Evolutionary conservation across 73 alveolate genomes (phyloP).

Genomic region (Durusdinium trenchii): DNA sequence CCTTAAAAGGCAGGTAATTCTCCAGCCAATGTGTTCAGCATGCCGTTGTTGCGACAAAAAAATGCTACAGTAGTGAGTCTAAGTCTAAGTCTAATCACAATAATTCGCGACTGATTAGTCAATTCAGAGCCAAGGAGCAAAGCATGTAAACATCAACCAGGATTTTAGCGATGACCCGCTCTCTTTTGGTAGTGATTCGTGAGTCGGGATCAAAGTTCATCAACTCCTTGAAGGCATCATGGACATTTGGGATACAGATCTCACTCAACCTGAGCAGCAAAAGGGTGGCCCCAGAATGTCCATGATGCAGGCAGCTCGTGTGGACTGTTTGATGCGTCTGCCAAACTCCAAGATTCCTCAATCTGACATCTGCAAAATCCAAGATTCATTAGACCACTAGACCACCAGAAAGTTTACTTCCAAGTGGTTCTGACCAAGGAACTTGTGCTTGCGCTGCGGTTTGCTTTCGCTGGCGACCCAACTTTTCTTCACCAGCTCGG

Average conservation of each 20-base stretch:
- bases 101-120: no score
- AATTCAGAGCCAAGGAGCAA: neutral
- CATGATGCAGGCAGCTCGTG: neutral
- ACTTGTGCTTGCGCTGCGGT: constrained; percentile 79
- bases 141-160: constrained; percentile 67
- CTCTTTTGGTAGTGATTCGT: constrained; percentile 39
- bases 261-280: constrained; percentile 44
- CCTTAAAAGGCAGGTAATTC: no score
- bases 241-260: constrained; percentile 51
- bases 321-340: neutral
- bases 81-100: no score
- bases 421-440: neutral
- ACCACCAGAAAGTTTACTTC: neutral
- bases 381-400: neutral
- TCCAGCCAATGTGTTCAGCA: no score
- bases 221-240: constrained; percentile 58
- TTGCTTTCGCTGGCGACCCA: constrained; percentile 54
- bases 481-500: constrained; percentile 40
- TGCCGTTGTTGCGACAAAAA: no score
- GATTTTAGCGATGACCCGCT: constrained; percentile 73
- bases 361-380: neutral
- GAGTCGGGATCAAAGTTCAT: constrained; percentile 39
- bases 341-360: neutral
- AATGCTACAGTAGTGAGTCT: no score
- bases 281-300: neutral